Evolutionary conservation across 345 rosid species (phyloP).

Genomic region (Linum usitatissimum): DNA sequence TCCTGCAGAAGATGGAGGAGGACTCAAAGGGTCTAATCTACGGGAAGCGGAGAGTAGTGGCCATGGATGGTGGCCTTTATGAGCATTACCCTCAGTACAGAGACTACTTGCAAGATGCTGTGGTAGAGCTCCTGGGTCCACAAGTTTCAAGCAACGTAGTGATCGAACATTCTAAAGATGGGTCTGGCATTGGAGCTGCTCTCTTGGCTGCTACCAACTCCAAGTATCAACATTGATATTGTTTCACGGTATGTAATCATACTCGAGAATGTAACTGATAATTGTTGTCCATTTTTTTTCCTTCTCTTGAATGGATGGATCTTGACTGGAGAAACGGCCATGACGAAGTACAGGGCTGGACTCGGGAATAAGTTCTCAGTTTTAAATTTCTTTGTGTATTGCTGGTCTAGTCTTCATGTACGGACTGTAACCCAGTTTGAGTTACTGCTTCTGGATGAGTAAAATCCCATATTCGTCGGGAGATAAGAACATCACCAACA

Average conservation of each 20-base stretch:
- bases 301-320: not conserved
- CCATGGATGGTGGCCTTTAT: conserved; percentile 79
- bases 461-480: too few relatives aligned
- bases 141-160: conserved; percentile 39
- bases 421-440: too few relatives aligned
- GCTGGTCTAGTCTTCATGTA: too few relatives aligned
- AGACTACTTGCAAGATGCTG: conserved; percentile 51
- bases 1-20: conserved; percentile 65
- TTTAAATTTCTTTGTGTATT: too few relatives aligned
- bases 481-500: too few relatives aligned
- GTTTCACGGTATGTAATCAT: too few relatives aligned
- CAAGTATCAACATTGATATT: conserved; percentile 25
- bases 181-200: conserved; percentile 88
- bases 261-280: not conserved
- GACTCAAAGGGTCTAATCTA: conserved; percentile 45
- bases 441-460: too few relatives aligned
- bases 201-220: conserved; percentile 78
- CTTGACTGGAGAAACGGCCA: too few relatives aligned
- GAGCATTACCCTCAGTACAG: conserved; percentile 63
- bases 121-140: conserved; percentile 52
- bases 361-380: too few relatives aligned
- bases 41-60: conserved; percentile 59
- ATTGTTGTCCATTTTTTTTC: not conserved
- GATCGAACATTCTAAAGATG: conserved; percentile 67
- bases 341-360: too few relatives aligned